Percentiles rank a stretch among this genome's conserved stretches.
phyloP scores from a whole-genome alignment of 176 grass and related monocot genomes.

The Oryza meridionalis region DNA sequence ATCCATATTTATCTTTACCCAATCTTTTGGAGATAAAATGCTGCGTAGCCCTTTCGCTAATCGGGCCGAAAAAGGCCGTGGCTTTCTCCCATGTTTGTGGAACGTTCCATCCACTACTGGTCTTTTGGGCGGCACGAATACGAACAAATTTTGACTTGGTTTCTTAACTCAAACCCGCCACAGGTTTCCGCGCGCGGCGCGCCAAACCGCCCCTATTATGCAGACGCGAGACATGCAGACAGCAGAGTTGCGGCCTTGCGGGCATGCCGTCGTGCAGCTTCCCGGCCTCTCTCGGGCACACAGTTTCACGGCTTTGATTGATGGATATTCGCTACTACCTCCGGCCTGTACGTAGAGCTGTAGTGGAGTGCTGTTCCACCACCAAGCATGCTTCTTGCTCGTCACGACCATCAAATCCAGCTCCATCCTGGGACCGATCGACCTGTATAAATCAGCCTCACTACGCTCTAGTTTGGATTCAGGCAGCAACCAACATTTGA shows the following conservation, averaged over 20 bases:
- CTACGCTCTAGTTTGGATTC: neutral
- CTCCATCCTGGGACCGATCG: neutral
- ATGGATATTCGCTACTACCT: neutral
- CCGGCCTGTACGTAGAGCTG: no score
- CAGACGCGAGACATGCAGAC: neutral
- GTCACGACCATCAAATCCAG: constrained; percentile 30
- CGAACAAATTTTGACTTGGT: neutral
- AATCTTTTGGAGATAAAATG: no score
- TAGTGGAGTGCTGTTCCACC: neutral
- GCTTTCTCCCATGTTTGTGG: neutral
- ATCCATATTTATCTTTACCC: no score
- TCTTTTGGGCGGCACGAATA: neutral
- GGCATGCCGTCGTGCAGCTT: neutral
- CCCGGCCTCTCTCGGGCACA: neutral
- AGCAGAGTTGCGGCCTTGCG: neutral
- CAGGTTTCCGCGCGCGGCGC: neutral
- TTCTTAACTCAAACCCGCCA: neutral
- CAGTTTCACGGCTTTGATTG: neutral
- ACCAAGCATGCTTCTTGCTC: constrained; percentile 27
- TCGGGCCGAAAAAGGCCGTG: neutral
- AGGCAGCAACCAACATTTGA: constrained; percentile 22
- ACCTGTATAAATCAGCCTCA: constrained; percentile 23
- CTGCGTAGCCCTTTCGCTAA: neutral
- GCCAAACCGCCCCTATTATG: neutral
- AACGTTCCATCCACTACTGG: neutral